phyloP scores from a whole-genome alignment of 139 green algal genomes.

The Yamagishiella unicocca region DNA sequence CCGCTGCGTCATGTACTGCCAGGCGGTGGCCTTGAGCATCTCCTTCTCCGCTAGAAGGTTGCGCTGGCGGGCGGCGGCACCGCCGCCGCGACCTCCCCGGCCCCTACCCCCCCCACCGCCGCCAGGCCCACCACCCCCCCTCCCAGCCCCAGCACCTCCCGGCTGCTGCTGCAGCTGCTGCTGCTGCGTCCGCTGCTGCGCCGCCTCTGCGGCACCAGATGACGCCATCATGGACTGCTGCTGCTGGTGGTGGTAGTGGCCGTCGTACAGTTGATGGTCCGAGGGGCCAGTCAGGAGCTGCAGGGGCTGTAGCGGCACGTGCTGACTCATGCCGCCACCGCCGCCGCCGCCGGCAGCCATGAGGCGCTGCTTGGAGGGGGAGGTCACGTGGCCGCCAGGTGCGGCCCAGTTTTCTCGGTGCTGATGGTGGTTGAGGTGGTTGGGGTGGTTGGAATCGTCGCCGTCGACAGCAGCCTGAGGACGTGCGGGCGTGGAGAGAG shows the following conservation, averaged over 20 bases:
- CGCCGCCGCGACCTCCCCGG: not conserved
- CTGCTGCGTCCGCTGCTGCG: not conserved
- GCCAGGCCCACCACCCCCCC: not conserved
- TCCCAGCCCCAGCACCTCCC: not conserved
- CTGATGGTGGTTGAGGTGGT: not conserved
- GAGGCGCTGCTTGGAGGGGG: not conserved
- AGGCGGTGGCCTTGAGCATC: not conserved
- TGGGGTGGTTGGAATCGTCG: not conserved
- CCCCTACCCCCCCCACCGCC: not conserved
- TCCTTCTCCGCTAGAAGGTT: not conserved
- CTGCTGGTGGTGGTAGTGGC: not conserved
- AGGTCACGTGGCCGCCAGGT: not conserved
- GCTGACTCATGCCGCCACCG: not conserved
- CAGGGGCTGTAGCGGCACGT: not conserved
- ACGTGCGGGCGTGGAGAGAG: no score
- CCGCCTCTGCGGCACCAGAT: not conserved
- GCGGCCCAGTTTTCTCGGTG: no score
- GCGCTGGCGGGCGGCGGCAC: not conserved
- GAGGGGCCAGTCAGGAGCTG: not conserved
- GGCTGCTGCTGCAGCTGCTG: not conserved
- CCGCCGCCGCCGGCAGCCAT: not conserved
- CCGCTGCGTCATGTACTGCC: conserved; percentile 7
- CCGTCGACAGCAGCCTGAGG: no score
- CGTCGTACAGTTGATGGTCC: not conserved
- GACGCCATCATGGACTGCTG: not conserved